A percentile compares a stretch with the other conserved stretches of the same genome.
Conservation (phyloP, 1,284 basidiomycete species). For the Trametes versicolor region DNA sequence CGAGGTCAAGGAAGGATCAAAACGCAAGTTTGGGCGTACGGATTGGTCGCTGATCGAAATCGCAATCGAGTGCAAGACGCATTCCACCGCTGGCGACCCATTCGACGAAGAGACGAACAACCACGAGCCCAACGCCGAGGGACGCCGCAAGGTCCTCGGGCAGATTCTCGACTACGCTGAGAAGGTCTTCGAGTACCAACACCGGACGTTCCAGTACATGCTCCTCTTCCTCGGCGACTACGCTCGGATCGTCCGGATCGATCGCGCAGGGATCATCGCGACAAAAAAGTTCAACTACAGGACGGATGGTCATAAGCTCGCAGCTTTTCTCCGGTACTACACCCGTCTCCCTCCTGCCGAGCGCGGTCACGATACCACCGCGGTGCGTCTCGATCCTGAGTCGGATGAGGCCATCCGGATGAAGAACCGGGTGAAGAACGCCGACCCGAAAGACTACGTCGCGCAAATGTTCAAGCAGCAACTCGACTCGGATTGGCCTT, state of each 20-base stretch:
- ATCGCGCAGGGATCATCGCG: slow-evolving; percentile 11
- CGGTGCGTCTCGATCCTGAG: not conserved
- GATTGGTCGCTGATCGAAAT: slow-evolving; percentile 24
- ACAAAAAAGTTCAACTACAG: slow-evolving; percentile 24
- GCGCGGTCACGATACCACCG: slow-evolving; percentile 26
- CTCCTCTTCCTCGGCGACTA: slow-evolving; percentile 12
- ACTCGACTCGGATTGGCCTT: not conserved
- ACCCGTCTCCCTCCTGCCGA: not conserved
- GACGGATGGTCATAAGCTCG: slow-evolving; percentile 5
- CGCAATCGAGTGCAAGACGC: slow-evolving; percentile 20
- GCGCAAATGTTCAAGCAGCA: no score
- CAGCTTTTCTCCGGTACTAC: slow-evolving; percentile 18
- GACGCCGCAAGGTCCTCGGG: not conserved
- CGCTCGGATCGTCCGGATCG: slow-evolving; percentile 21
- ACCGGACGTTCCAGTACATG: slow-evolving; percentile 13
- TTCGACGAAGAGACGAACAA: slow-evolving; percentile 4
- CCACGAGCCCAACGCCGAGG: not conserved
- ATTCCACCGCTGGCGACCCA: slow-evolving; percentile 9
- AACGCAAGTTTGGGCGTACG: not conserved
- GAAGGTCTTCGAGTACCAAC: slow-evolving; percentile 12
- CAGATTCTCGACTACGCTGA: slow-evolving; percentile 13
- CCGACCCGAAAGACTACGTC: no score
- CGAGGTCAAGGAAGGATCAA: not conserved
- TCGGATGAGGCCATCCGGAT: slow-evolving; percentile 1
- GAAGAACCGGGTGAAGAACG: not conserved